Percentiles rank a stretch among this genome's conserved stretches.
These are phyloP conservation scores for Trametes polyzona DNA, from an alignment of 1,284 basidiomycete species.

Conservation along the genomic window DNA sequence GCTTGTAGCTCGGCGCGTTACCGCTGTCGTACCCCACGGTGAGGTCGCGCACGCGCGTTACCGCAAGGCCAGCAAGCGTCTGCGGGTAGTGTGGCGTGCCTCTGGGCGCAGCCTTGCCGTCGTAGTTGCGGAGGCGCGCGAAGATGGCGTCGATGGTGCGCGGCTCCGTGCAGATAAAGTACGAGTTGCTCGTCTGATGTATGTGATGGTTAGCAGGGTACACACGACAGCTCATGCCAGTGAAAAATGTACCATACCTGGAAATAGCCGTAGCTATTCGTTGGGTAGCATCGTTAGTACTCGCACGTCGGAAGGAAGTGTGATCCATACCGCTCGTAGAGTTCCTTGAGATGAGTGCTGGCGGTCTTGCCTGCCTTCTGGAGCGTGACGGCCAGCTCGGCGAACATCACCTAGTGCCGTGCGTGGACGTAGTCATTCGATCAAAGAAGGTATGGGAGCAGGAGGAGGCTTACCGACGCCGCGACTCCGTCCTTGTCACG, in stretches of 20 bases:
- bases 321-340: conserved; percentile 62
- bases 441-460: neutral
- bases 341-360: conserved; percentile 56
- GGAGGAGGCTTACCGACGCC: conserved; percentile 56
- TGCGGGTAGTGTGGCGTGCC: conserved; percentile 54
- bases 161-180: conserved; percentile 76
- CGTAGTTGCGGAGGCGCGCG: conserved; percentile 59
- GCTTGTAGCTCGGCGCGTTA: conserved; percentile 66
- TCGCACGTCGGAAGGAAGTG: neutral
- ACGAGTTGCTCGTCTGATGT: conserved; percentile 84
- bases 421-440: neutral
- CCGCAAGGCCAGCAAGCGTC: conserved; percentile 59
- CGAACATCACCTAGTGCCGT: conserved; percentile 60
- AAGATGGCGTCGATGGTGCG: conserved; percentile 71
- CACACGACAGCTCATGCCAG: no score
- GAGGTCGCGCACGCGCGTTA: conserved; percentile 72
- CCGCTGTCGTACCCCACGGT: conserved; percentile 76
- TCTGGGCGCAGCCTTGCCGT: conserved; percentile 41
- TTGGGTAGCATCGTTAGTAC: neutral
- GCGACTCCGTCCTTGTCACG: conserved; percentile 87
- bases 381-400: conserved; percentile 62
- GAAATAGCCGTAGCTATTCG: conserved; percentile 54
- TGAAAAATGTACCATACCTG: no score
- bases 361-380: conserved; percentile 56
- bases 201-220: no score